A percentile compares a stretch with the other conserved stretches of the same genome.
Conservation (phyloP, 2,329 filamentous ascomycete genomes). For the Pseudogymnoascus sp. region DNA sequence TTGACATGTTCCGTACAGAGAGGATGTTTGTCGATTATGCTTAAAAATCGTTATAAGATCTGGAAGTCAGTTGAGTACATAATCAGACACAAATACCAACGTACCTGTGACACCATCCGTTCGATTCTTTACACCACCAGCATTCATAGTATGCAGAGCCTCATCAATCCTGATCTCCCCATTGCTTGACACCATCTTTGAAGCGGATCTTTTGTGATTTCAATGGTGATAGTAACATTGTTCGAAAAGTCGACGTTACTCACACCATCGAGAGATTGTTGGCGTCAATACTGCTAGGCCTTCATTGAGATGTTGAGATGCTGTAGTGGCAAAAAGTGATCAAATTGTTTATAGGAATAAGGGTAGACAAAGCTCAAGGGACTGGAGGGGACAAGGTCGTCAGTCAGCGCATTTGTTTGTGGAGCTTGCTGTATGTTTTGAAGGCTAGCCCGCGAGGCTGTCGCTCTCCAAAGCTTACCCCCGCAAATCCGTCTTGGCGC, state of each 20-base stretch:
- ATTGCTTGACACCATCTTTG: slow-evolving; percentile 9
- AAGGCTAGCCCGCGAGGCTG: slow-evolving; percentile 6
- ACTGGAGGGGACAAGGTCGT: background rate
- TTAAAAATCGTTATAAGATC: slow-evolving; percentile 27
- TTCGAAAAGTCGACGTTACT: background rate
- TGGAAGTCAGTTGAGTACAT: slow-evolving; percentile 14
- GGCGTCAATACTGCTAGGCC: background rate
- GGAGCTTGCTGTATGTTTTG: slow-evolving; percentile 9
- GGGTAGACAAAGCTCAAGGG: background rate
- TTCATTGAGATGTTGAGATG: background rate
- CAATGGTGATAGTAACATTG: slow-evolving; percentile 4
- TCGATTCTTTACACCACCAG: slow-evolving; percentile 12
- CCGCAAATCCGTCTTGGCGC: slow-evolving; percentile 7
- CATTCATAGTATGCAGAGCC: slow-evolving; percentile 11
- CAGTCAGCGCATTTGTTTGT: slow-evolving; percentile 6
- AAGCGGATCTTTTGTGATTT: background rate
- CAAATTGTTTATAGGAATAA: background rate
- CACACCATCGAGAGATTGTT: slow-evolving; percentile 2
- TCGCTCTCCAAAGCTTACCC: slow-evolving; percentile 7
- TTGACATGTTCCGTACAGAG: slow-evolving; percentile 20
- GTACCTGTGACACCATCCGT: slow-evolving; percentile 16
- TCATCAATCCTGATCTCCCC: slow-evolving; percentile 12
- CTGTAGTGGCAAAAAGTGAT: background rate
- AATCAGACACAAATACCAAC: background rate
- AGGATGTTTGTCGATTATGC: slow-evolving; percentile 20